These are phyloP conservation scores for Blastomyces silverae DNA, from an alignment of 2,329 filamentous ascomycete genomes.

Conservation along the genomic window DNA sequence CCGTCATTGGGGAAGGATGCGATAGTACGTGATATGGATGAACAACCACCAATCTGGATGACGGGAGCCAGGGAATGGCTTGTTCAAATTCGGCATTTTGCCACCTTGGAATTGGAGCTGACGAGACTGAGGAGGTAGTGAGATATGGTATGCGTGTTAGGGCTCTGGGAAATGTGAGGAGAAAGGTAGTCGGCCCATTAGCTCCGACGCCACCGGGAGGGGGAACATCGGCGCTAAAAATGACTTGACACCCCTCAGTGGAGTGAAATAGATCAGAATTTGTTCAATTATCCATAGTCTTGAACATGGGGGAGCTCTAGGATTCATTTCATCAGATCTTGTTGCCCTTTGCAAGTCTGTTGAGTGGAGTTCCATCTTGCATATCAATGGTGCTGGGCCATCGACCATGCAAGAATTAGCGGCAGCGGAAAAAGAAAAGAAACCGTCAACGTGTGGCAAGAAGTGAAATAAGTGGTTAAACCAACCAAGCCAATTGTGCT, in stretches of 20 bases:
- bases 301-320: background rate
- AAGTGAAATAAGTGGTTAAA: background rate
- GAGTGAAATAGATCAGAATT: background rate
- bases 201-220: constrained; percentile 5
- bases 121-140: background rate
- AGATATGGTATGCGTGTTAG: background rate
- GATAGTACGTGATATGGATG: background rate
- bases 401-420: background rate
- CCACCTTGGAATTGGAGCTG: background rate
- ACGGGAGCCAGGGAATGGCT: background rate
- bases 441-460: background rate
- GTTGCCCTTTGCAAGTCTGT: background rate
- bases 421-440: background rate
- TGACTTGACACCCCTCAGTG: background rate
- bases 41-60: background rate
- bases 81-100: constrained; percentile 3
- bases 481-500: constrained; percentile 2
- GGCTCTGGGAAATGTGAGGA: background rate
- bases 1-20: background rate
- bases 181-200: background rate
- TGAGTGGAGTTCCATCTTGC: background rate
- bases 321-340: background rate
- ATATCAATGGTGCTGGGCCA: background rate
- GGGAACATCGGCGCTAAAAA: constrained; percentile 8
- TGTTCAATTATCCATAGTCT: background rate